A percentile compares a stretch with the other conserved stretches of the same genome.
These are phyloP conservation scores for Eimeria necatrix DNA, from an alignment of 169 alveolate species.

Conservation along the genomic window DNA sequence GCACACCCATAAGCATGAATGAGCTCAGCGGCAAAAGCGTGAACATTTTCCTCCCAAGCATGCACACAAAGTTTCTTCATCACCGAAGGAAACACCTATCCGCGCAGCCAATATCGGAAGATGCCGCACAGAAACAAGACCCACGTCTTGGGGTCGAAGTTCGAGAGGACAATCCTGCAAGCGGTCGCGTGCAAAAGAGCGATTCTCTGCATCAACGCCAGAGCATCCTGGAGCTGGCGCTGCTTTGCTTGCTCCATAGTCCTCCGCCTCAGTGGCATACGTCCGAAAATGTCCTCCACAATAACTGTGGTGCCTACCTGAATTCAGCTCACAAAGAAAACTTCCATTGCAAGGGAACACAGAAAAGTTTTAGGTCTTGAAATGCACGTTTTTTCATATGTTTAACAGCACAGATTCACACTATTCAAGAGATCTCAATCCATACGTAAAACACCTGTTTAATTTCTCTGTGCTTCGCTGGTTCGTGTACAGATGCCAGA, in stretches of 20 bases:
- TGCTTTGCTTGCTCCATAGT: conserved; percentile 81
- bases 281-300: conserved; percentile 80
- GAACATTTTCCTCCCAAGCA: background rate
- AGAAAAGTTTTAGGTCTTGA: too few species aligned
- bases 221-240: conserved; percentile 81
- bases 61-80: background rate
- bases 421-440: too few species aligned
- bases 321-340: background rate
- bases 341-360: too few species aligned
- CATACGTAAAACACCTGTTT: too few species aligned
- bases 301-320: conserved; percentile 83
- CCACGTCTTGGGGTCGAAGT: conserved; percentile 25
- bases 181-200: conserved; percentile 81
- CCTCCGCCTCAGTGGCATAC: conserved; percentile 82
- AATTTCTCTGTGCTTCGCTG: too few species aligned
- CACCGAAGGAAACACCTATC: background rate
- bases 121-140: background rate
- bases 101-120: background rate
- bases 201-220: conserved; percentile 82
- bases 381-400: too few species aligned
- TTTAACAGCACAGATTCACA: too few species aligned
- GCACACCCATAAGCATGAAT: background rate
- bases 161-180: conserved; percentile 50
- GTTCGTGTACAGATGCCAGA: too few species aligned
- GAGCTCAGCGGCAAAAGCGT: background rate